Evolutionary conservation across 495 filamentous ascomycete genomes (phyloP), one percentile per base, ranked within the genome.

Genomic region (Annulohypoxylon maeteangense): DNA sequence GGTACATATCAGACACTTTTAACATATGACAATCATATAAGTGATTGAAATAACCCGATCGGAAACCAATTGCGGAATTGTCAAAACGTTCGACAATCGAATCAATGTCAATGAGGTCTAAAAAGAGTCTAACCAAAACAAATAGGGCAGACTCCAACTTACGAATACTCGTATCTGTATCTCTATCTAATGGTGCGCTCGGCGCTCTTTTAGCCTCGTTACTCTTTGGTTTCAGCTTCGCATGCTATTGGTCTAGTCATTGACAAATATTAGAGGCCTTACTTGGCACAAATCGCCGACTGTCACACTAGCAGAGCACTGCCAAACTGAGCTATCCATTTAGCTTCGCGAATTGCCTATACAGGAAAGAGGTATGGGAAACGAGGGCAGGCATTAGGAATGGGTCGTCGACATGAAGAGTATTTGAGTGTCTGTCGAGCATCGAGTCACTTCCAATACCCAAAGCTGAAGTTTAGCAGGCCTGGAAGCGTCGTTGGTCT

Each of bases 261-360:
- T 72, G 70, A 72, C 70, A 68, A 68, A 72, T 72, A 60, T 54
- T 34, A 45, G n/a, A 50, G 25, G 4, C 20, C 23, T 11, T 38
- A 62, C 57, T 63, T 72, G 54, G 60, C 45, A 65, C 54, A 53
- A 67, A 67, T 53, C 64, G 44, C 42, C 38, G 47, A 56, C 45
- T 16, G 7, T 65, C 36, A 32, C 31, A 51, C 18, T 20, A 62
- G 34, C n/a, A 58, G 56, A 34, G 53, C 60, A 55, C 32, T 65
- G 42, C 47, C 42, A 62, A 51, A 47, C 48, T 14, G 65, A 58
- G 48, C 34, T 38, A 66, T 69, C 65, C 63, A 53, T 59, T 34
- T 60, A 45, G 45, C 65, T 25, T 60, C 62, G 23, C 7, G 14
- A 16, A 60, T 67, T 63, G 10, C 59, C 60, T 42, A 55, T 59